These are phyloP conservation scores for Cryptosporidium xiaoi DNA, from an alignment of 169 alveolate genomes.

Conservation along the genomic window DNA sequence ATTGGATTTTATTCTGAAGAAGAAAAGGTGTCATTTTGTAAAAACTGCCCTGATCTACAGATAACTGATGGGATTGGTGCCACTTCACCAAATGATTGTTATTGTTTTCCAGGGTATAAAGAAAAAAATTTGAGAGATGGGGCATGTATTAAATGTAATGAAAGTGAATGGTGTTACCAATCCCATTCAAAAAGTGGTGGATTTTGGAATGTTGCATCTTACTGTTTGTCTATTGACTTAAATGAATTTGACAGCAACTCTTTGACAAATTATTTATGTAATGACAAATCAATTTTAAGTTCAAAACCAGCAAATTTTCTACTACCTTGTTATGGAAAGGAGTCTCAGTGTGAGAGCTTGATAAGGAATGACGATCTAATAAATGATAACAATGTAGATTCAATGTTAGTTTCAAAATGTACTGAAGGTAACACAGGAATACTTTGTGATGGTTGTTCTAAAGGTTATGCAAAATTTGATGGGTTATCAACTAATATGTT, in stretches of 20 bases:
- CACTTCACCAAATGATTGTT: conserved; percentile 21
- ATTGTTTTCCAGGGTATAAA: conserved; percentile 61
- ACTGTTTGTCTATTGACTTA: conserved; percentile 36
- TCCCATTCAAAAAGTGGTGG: conserved; percentile 26
- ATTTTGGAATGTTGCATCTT: conserved; percentile 74
- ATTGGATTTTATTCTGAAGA: conserved; percentile 50
- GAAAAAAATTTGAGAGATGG: conserved; percentile 23
- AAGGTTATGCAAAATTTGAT: conserved; percentile 52
- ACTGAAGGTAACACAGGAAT: conserved; percentile 67
- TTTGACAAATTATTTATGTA: conserved; percentile 31
- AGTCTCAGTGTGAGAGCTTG: conserved; percentile 51
- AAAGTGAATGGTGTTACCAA: conserved; percentile 50
- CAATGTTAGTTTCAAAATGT: conserved; percentile 14
- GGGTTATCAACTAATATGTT: neutral
- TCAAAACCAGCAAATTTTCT: conserved; percentile 11
- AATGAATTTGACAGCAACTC: conserved; percentile 10
- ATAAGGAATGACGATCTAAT: conserved; percentile 6
- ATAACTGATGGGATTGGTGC: conserved; percentile 15
- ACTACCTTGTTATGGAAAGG: conserved; percentile 62
- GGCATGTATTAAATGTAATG: conserved; percentile 29
- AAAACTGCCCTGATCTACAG: conserved; percentile 28
- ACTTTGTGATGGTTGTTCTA: conserved; percentile 47
- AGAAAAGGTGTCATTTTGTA: conserved; percentile 1
- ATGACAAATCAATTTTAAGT: conserved; percentile 5
- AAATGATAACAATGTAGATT: conserved; percentile 2